A percentile compares a stretch with the other conserved stretches of the same genome.
Conservation (phyloP, 208 protist genomes). For the Trypanosoma melophagium region DNA sequence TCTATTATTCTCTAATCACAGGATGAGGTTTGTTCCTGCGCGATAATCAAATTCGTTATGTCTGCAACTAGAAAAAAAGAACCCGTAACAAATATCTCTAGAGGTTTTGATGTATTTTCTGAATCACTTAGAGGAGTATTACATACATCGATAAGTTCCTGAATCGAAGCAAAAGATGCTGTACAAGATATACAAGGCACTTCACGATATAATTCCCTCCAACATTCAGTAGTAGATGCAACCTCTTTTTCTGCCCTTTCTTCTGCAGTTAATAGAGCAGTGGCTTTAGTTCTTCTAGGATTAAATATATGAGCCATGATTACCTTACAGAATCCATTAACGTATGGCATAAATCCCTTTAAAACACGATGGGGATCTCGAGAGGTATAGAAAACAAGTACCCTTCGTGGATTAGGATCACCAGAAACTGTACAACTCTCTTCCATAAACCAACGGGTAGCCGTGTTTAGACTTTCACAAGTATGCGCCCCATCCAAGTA, state of each 20-base stretch:
- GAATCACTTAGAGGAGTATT: slow-evolving; percentile 41
- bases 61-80: slow-evolving; percentile 86
- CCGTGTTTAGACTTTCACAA: slow-evolving; percentile 64
- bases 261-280: not conserved
- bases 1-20: not conserved
- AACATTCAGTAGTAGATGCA: slow-evolving; percentile 44
- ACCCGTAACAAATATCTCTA: slow-evolving; percentile 80
- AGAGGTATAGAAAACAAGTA: slow-evolving; percentile 81
- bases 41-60: slow-evolving; percentile 48
- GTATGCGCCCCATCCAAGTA: slow-evolving; percentile 92
- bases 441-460: slow-evolving; percentile 78
- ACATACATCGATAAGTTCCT: slow-evolving; percentile 65
- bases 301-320: slow-evolving; percentile 57
- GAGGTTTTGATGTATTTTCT: slow-evolving; percentile 63
- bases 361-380: slow-evolving; percentile 63
- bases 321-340: slow-evolving; percentile 61
- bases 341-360: slow-evolving; percentile 74
- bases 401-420: slow-evolving; percentile 45
- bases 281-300: slow-evolving; percentile 20
- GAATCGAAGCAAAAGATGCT: slow-evolving; percentile 42
- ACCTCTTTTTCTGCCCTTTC: slow-evolving; percentile 35
- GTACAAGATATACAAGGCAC: slow-evolving; percentile 62
- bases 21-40: slow-evolving; percentile 18
- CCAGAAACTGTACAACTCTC: slow-evolving; percentile 45
- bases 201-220: slow-evolving; percentile 70